A percentile compares a stretch with the other conserved stretches of the same genome.
Conservation (phyloP, 345 rosid genomes). For the Streptanthus diversifolius region DNA sequence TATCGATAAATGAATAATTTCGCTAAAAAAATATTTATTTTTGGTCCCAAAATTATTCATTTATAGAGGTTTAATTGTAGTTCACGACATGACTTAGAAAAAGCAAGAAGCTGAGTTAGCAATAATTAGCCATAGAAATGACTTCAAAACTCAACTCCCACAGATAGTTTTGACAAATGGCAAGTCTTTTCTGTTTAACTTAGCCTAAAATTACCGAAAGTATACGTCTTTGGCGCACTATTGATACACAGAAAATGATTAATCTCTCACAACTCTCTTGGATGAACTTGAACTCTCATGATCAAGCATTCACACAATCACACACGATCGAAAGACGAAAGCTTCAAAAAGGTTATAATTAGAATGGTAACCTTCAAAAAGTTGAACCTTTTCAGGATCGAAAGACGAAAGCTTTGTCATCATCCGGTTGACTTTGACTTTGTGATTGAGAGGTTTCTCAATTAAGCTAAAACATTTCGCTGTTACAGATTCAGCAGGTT, state of each 20-base stretch:
- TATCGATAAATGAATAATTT: no score
- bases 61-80: no score
- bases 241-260: slow-evolving; percentile 25
- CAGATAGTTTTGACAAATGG: no score
- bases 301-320: neutral
- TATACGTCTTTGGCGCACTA: neutral
- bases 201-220: slow-evolving; percentile 9
- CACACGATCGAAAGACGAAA: slow-evolving; percentile 12
- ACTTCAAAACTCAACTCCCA: neutral
- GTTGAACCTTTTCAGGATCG: neutral
- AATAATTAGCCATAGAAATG: neutral
- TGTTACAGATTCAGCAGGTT: neutral
- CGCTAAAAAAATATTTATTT: no score
- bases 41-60: no score
- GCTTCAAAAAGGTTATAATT: no score
- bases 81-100: neutral
- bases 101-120: neutral
- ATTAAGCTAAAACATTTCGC: slow-evolving; percentile 25
- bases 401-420: slow-evolving; percentile 23
- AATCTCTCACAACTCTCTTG: neutral
- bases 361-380: no score
- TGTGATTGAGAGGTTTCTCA: slow-evolving; percentile 26
- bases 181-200: slow-evolving; percentile 11
- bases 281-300: slow-evolving; percentile 26
- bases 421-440: slow-evolving; percentile 33